A percentile compares a stretch with the other conserved stretches of the same genome.
Conservation (phyloP, 352 stramenopile genomes). For the Phytophthora nicotianae region DNA sequence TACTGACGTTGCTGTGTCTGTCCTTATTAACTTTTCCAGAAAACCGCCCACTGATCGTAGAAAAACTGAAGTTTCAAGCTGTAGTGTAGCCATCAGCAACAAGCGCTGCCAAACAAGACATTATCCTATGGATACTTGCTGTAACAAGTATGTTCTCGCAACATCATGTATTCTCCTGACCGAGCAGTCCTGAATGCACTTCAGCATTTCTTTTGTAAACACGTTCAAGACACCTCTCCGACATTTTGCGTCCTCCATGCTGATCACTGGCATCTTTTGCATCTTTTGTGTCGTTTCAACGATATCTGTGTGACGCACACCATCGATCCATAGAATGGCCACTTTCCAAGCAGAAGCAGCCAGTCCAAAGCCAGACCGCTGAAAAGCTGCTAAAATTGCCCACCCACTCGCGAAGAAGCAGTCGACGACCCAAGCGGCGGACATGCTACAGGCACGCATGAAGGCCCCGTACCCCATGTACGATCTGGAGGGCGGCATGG, state of each 20-base stretch:
- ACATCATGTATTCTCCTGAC: neutral
- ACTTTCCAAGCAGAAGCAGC: constrained; percentile 1
- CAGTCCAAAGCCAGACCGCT: constrained; percentile 16
- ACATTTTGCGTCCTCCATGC: neutral
- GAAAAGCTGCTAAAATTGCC: constrained; percentile 21
- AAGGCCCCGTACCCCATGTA: constrained; percentile 40
- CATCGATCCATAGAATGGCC: constrained; percentile 2
- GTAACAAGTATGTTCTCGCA: no score
- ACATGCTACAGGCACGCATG: constrained; percentile 30
- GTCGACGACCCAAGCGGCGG: constrained; percentile 11
- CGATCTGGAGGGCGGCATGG: constrained; percentile 38
- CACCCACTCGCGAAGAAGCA: constrained; percentile 23
- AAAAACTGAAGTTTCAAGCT: neutral
- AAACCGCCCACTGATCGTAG: neutral
- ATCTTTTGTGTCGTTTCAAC: constrained; percentile 4
- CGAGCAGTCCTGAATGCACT: no score
- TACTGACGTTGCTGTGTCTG: neutral
- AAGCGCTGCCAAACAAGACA: no score
- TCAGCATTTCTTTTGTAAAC: no score
- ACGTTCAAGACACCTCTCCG: neutral
- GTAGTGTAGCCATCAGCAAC: neutral
- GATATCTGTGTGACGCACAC: constrained; percentile 13
- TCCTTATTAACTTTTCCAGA: neutral
- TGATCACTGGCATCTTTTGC: neutral
- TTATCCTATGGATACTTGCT: no score